Percentiles rank a stretch among this genome's conserved stretches.
Conservation (phyloP, 768 basidiomycete genomes). For the Pisolithus tinctorius region DNA sequence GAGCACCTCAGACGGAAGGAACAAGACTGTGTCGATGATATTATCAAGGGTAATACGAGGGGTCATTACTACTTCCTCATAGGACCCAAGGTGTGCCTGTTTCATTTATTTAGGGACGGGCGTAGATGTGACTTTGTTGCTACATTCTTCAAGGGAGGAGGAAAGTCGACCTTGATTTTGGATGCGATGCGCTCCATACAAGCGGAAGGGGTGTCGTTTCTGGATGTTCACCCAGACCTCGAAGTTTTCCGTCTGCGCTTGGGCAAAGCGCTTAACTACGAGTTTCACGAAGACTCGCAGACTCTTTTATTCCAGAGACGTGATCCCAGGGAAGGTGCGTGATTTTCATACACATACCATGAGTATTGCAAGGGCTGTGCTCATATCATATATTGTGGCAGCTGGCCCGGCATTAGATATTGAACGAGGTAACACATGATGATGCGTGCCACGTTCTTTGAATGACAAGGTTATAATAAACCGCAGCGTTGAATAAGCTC, state of each 20-base stretch:
- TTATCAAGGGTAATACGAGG: slow-evolving; percentile 60
- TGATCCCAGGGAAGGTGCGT: slow-evolving; percentile 71
- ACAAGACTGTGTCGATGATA: slow-evolving; percentile 69
- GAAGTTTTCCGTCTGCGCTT: slow-evolving; percentile 82
- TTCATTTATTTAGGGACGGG: slow-evolving; percentile 3
- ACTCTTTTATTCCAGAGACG: slow-evolving; percentile 73
- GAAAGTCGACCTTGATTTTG: slow-evolving; percentile 79
- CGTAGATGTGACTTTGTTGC: slow-evolving; percentile 8
- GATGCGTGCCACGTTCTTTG: neutral
- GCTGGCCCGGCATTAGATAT: slow-evolving; percentile 77
- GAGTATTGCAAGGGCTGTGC: slow-evolving; percentile 8
- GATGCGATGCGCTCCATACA: slow-evolving; percentile 70
- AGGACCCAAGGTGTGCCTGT: slow-evolving; percentile 57
- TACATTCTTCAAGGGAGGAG: slow-evolving; percentile 48
- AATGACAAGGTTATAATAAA: neutral
- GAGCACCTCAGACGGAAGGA: slow-evolving; percentile 65
- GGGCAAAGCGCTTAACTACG: slow-evolving; percentile 81
- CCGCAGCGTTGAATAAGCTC: slow-evolving; percentile 67
- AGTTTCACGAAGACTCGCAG: slow-evolving; percentile 80
- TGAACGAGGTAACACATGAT: slow-evolving; percentile 52
- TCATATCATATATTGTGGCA: slow-evolving; percentile 17
- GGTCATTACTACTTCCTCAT: slow-evolving; percentile 75
- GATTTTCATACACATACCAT: slow-evolving; percentile 5
- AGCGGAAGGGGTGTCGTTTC: slow-evolving; percentile 68
- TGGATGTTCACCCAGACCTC: slow-evolving; percentile 80